Evolutionary conservation across 1,284 basidiomycete genomes (phyloP).

Genomic region (Cryptococcus jaspeensis): DNA sequence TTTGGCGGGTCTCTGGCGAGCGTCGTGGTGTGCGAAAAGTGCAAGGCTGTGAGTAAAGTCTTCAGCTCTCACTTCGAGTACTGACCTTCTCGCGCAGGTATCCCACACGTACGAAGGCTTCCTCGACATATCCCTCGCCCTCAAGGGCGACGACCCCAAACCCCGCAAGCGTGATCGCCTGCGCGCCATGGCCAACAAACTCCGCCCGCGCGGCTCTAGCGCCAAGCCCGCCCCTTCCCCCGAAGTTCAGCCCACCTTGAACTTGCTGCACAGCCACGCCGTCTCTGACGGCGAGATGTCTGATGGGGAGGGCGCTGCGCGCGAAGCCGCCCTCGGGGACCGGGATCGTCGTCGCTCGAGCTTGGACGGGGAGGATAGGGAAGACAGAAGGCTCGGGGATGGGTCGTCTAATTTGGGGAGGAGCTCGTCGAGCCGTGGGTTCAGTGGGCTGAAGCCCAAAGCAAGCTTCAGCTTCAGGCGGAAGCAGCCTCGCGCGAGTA

Average conservation of each 20-base stretch:
- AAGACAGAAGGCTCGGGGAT: too few species aligned
- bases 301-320: constrained; percentile 15
- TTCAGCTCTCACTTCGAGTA: neutral
- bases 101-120: constrained; percentile 92
- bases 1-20: constrained; percentile 84
- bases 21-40: constrained; percentile 88
- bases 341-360: constrained; percentile 14
- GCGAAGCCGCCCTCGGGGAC: constrained; percentile 14
- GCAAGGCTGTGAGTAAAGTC: constrained; percentile 61
- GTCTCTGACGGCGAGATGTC: constrained; percentile 42
- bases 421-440: constrained; percentile 20
- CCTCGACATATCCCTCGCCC: constrained; percentile 84
- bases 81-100: constrained; percentile 55
- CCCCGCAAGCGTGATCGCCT: constrained; percentile 61
- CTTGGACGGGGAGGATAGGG: constrained; percentile 27
- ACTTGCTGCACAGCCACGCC: constrained; percentile 3
- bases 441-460: constrained; percentile 24
- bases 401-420: constrained; percentile 12
- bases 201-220: constrained; percentile 40
- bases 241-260: constrained; percentile 1
- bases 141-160: constrained; percentile 56
- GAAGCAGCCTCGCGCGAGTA: constrained; percentile 27
- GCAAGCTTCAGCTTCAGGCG: constrained; percentile 40
- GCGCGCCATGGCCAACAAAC: constrained; percentile 65
- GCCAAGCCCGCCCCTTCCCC: constrained; percentile 4